Base-by-base conservation (phyloP, 177 flowering plant genomes). In the Vitis hybrid region DNA sequence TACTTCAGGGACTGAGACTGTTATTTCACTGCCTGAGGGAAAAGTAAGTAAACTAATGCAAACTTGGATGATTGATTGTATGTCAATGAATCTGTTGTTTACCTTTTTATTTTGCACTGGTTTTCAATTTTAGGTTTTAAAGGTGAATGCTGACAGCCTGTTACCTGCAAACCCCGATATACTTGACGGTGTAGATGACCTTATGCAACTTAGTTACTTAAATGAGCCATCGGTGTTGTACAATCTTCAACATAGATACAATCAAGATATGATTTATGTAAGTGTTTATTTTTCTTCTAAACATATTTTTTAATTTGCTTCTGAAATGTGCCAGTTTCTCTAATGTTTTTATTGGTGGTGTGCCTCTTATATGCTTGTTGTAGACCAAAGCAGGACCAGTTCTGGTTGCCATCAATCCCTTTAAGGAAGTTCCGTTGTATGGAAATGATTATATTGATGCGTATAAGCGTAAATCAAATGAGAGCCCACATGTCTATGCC, bases 341-440 rank as follows among this genome's bases (percentile, higher is more conserved):
- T 78, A 65, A 62, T 70, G 19, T 9, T 24, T 22, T 72, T 67
- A 15, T 62, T 44, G 65, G 60, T 67, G 62, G 55, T 81, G 31
- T 78, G 31, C 64, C 51, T 70, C 68, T 54, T 78, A 38, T 38
- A 38, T 38, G 47, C 47, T 38, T 38, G 47, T 38, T 38, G 47
- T 38, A 96, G 99, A 94, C 99, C 22, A 96, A 96, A 84, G 99
- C 99, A 15, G 99, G 99, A 24, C 99, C 99, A 59, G 94, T 96
- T 54, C 80, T 96, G 85, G 95, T 96, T 76, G 99, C 99, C n/a
- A 68, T 96, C 52, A 96, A 96, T 75, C 99, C 99, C 67, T 96
- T 94, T 60, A 94, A 94, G 80, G 77, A 85, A 84, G 97, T 96
- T 65, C 80, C 87, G 22, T 78, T 92, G 73, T 96, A 96, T 80